phyloP scores from a whole-genome alignment of 768 basidiomycete genomes.

The Lactifluus hygrophoroides region DNA sequence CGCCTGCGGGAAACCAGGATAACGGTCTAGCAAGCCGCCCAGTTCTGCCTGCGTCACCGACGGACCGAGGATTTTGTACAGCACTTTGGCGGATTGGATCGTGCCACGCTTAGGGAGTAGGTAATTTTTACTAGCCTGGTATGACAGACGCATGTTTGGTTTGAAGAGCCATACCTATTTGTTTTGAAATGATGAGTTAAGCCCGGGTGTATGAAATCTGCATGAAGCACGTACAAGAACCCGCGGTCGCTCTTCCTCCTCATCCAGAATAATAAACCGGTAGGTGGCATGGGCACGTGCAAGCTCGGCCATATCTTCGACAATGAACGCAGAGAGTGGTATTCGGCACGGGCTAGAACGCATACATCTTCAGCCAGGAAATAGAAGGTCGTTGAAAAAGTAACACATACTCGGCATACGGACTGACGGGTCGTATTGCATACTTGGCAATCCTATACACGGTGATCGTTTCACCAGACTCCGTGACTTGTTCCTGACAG shows the following conservation, averaged over 20 bases:
- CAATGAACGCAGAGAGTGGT: conserved; percentile 81
- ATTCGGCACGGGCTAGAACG: conserved; percentile 32
- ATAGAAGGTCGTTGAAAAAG: not conserved
- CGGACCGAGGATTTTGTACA: conserved; percentile 73
- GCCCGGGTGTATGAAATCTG: not conserved
- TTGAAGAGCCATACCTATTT: conserved; percentile 90
- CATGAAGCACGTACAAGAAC: conserved; percentile 52
- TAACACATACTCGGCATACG: conserved; percentile 48
- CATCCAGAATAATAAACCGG: conserved; percentile 82
- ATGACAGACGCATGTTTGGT: conserved; percentile 74
- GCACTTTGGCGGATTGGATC: conserved; percentile 69
- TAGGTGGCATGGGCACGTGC: conserved; percentile 90
- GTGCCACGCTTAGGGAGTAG: conserved; percentile 53
- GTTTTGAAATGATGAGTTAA: not conserved
- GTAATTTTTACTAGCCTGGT: conserved; percentile 46
- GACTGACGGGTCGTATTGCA: conserved; percentile 64
- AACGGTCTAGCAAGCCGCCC: conserved; percentile 50
- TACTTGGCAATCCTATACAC: conserved; percentile 78
- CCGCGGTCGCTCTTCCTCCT: conserved; percentile 72
- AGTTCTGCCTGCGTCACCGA: conserved; percentile 44
- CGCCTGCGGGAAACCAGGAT: conserved; percentile 81
- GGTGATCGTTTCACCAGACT: conserved; percentile 27
- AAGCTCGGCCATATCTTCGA: conserved; percentile 86
- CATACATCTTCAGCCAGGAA: not conserved
- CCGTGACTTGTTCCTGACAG: conserved; percentile 41